These are phyloP conservation scores for Pichia sp. DNA, from an alignment of 1,139 yeast genomes.

Conservation along the genomic window DNA sequence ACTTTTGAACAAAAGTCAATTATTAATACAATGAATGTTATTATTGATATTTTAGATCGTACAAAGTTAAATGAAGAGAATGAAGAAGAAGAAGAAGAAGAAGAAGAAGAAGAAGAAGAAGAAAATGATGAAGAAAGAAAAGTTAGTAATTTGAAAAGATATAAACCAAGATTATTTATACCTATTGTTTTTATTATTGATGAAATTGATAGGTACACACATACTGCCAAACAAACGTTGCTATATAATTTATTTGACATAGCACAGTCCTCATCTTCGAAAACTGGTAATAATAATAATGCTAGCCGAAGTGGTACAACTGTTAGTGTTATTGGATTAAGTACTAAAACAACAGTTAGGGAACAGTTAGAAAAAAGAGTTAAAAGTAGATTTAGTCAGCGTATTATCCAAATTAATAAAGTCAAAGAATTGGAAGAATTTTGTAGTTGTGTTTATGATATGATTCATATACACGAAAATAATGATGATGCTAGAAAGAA, in stretches of 20 bases:
- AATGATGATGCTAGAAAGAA: slow-evolving; percentile 27
- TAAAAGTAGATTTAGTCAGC: slow-evolving; percentile 79
- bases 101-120: slow-evolving; percentile 6
- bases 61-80: slow-evolving; percentile 29
- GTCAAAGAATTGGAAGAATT: slow-evolving; percentile 42
- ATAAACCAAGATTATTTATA: slow-evolving; percentile 27
- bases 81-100: slow-evolving; percentile 11
- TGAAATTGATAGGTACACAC: slow-evolving; percentile 75
- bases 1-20: slow-evolving; percentile 42
- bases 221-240: slow-evolving; percentile 68
- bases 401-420: slow-evolving; percentile 57
- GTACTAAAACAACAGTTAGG: slow-evolving; percentile 66
- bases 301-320: slow-evolving; percentile 42
- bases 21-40: slow-evolving; percentile 46
- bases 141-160: slow-evolving; percentile 18
- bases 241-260: slow-evolving; percentile 83
- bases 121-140: neutral
- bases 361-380: slow-evolving; percentile 89
- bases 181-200: slow-evolving; percentile 77
- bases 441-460: slow-evolving; percentile 25
- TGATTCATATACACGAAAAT: slow-evolving; percentile 16
- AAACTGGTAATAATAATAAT: slow-evolving; percentile 1
- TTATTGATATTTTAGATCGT: slow-evolving; percentile 39
- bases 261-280: slow-evolving; percentile 48
- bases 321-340: slow-evolving; percentile 74